These are phyloP conservation scores for Colletotrichum neosansevieriae DNA, from an alignment of 2,329 filamentous ascomycete genomes.

Conservation along the genomic window DNA sequence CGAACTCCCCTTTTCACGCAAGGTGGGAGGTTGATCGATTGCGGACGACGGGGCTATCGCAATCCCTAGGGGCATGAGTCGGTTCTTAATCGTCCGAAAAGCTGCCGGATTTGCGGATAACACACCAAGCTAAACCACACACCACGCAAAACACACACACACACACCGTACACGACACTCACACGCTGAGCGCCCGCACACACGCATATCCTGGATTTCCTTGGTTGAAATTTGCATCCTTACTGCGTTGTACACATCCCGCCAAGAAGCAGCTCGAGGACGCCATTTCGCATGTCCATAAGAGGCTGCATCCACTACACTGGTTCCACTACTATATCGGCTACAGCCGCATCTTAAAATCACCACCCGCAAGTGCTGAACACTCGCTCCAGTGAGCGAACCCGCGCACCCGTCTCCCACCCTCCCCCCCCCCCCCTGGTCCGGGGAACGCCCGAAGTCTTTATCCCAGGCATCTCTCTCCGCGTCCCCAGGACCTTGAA, in stretches of 20 bases:
- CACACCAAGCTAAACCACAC: conserved; percentile 6
- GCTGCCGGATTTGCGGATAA: conserved; percentile 27
- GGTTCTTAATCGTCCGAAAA: conserved; percentile 36
- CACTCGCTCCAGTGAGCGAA: conserved; percentile 16
- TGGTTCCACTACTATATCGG: conserved; percentile 34
- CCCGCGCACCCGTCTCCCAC: not conserved
- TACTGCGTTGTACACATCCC: not conserved
- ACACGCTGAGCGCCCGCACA: conserved; percentile 7
- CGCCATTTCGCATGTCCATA: conserved; percentile 14
- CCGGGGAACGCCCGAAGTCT: conserved; percentile 36
- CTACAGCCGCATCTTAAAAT: conserved; percentile 36
- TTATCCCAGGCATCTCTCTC: conserved; percentile 18
- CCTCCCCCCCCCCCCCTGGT: conserved; percentile 24
- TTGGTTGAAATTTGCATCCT: conserved; percentile 23
- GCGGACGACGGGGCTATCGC: conserved; percentile 23
- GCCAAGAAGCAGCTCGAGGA: conserved; percentile 7
- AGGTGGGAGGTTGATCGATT: conserved; percentile 39
- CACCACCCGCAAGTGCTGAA: conserved; percentile 3
- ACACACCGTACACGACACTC: not conserved
- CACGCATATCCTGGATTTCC: not conserved
- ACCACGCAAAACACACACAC: conserved; percentile 10
- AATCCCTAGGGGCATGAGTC: conserved; percentile 32
- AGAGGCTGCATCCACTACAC: conserved; percentile 24
- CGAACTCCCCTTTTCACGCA: conserved; percentile 39
- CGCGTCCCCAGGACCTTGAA: not conserved